Evolutionary conservation across 208 protist species (phyloP), one percentile per base, ranked within the genome.

Genomic region (Herpetomonas muscarum): DNA sequence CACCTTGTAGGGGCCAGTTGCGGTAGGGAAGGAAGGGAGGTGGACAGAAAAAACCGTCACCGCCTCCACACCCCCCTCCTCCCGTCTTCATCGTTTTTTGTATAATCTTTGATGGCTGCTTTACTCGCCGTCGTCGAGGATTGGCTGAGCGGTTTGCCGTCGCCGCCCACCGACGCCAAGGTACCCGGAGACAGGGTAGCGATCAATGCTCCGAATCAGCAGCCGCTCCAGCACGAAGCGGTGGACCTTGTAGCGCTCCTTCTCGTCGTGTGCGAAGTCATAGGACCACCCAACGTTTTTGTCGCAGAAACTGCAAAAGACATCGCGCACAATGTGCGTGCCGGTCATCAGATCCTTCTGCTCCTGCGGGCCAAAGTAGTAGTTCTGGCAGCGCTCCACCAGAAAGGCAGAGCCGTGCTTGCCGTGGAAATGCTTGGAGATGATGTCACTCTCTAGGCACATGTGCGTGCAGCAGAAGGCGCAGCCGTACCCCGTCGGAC

Each of bases 271-370:
- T 0, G 85, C 81, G 67, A 87, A 88, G 62, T 92, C 85, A 64
- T 92, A 92, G 21, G 68, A 81, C 81, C 85, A 92, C 12, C 85
- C 85, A 31, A 92, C 44, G 57, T 89, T 84, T 25, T 72, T 61
- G 56, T 92, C 85, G 36, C 85, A 92, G 53, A 60, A 73, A 19
- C 72, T 44, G 52, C 85, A 92, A 57, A 89, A 92, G 29, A 87
- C 69, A 50, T 92, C 81, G 12, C 85, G 77, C 34, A 89, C 81
- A 42, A 85, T 85, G 54, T 92, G 81, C 22, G 66, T 59, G 0
- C 85, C 85, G 9, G 85, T 92, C 77, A 89, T 80, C 9, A 92
- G 67, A 57, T 80, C 70, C 56, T 88, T 89, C 63, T 85, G 71
- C 52, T 92, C 85, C 45, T 81, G 76, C 7, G 74, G 76, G 0